phyloP scores from a whole-genome alignment of 78 protist genomes.

The Cyanophora paradoxa region DNA sequence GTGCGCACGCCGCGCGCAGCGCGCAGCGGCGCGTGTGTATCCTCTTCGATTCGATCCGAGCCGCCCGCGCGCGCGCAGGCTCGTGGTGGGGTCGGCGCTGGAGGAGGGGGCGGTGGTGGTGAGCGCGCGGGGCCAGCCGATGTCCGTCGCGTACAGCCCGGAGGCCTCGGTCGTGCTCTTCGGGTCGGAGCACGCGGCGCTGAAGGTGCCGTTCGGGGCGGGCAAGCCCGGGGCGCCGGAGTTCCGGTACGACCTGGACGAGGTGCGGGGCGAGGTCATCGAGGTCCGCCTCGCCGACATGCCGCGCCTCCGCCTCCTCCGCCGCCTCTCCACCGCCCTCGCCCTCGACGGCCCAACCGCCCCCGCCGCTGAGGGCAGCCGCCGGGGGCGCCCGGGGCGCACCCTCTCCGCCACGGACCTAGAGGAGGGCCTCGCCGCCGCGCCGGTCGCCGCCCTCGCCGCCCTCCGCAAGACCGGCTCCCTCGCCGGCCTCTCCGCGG shows the following conservation, averaged over 20 bases:
- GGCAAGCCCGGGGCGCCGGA: not conserved
- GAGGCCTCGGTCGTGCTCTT: not conserved
- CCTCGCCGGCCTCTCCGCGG: too few species aligned
- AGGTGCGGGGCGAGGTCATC: slow-evolving; percentile 2
- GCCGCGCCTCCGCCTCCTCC: not conserved
- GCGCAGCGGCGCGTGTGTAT: too few species aligned
- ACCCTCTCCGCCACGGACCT: not conserved
- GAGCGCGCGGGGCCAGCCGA: slow-evolving; percentile 31
- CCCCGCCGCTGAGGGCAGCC: not conserved
- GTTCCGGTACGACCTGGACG: slow-evolving; percentile 22
- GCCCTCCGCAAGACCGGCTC: too few species aligned
- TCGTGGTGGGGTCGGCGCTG: too few species aligned
- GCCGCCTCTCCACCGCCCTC: not conserved
- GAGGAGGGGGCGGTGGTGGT: not conserved
- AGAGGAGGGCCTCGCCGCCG: not conserved
- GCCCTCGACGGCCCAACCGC: not conserved
- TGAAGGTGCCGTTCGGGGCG: not conserved
- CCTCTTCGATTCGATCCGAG: too few species aligned
- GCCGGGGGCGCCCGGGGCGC: too few species aligned
- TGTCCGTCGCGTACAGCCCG: slow-evolving; percentile 21
- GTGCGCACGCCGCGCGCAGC: too few species aligned
- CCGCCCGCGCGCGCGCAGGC: too few species aligned
- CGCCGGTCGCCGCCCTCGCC: not conserved
- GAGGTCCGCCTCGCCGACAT: not conserved
- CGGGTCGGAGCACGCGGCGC: slow-evolving; percentile 28